These are phyloP conservation scores for Henckelia pumila DNA, from an alignment of 257 asterid genomes.

Conservation along the genomic window DNA sequence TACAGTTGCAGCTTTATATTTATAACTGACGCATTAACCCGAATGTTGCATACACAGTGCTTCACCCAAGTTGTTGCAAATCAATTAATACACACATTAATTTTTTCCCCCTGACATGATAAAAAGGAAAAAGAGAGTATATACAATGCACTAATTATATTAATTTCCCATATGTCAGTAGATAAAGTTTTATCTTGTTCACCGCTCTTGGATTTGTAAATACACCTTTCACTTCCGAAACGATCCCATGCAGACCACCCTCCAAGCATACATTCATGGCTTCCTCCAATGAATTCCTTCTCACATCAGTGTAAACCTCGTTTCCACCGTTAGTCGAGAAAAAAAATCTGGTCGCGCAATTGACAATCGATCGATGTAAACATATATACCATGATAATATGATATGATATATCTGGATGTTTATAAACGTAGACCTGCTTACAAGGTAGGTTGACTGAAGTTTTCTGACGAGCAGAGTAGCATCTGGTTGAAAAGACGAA, in stretches of 20 bases:
- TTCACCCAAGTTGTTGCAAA: slow-evolving; percentile 64
- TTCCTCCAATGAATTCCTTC: slow-evolving; percentile 86
- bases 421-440: slow-evolving; percentile 17
- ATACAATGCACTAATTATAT: slow-evolving; percentile 51
- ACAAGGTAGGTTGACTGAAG: slow-evolving; percentile 76
- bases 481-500: slow-evolving; percentile 90
- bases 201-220: slow-evolving; percentile 77
- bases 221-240: slow-evolving; percentile 73
- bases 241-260: slow-evolving; percentile 87
- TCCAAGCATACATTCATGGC: slow-evolving; percentile 72
- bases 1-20: too few species aligned
- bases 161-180: slow-evolving; percentile 77
- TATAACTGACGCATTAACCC: too few species aligned
- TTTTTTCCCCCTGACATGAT: background rate
- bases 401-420: background rate
- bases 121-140: background rate
- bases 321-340: slow-evolving; percentile 87
- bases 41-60: slow-evolving; percentile 85
- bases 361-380: too few species aligned
- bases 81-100: background rate
- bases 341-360: slow-evolving; percentile 54
- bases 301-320: slow-evolving; percentile 58
- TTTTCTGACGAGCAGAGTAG: slow-evolving; percentile 55
- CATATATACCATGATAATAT: too few species aligned
- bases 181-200: slow-evolving; percentile 69